These are phyloP conservation scores for Beauveria brongniartii DNA, from an alignment of 2,329 filamentous ascomycete genomes.

Conservation along the genomic window DNA sequence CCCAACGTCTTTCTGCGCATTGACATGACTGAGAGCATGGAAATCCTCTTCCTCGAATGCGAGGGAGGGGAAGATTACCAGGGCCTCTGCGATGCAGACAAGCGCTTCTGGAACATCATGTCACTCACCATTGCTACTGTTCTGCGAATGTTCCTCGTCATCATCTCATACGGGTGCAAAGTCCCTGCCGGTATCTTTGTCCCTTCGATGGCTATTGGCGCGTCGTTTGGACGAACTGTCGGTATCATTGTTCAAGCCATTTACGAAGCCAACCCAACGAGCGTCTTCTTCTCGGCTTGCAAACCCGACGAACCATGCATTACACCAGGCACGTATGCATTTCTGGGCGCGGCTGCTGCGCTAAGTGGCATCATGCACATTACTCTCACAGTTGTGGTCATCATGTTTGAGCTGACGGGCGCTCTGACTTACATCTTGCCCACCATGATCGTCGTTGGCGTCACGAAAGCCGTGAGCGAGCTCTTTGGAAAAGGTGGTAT, in stretches of 20 bases:
- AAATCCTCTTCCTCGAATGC: constrained; percentile 91
- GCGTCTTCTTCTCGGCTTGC: constrained; percentile 81
- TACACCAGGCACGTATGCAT: constrained; percentile 93
- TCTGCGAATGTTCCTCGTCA: constrained; percentile 74
- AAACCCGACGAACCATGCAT: constrained; percentile 91
- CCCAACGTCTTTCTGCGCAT: constrained; percentile 92
- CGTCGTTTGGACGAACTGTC: constrained; percentile 87
- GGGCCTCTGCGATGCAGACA: constrained; percentile 72
- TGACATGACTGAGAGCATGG: constrained; percentile 99
- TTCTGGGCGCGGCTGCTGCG: constrained; percentile 84
- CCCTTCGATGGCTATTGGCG: constrained; percentile 94
- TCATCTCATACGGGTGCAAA: constrained; percentile 96
- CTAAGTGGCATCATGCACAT: constrained; percentile 98
- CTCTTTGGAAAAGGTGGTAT: constrained; percentile 94
- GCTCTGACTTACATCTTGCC: constrained; percentile 93
- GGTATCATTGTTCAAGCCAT: constrained; percentile 89
- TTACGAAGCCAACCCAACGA: constrained; percentile 74
- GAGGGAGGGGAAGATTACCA: constrained; percentile 83
- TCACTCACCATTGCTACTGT: constrained; percentile 74
- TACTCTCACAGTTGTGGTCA: constrained; percentile 92
- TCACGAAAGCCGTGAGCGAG: constrained; percentile 88
- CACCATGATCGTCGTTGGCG: constrained; percentile 97
- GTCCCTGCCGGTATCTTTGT: constrained; percentile 97
- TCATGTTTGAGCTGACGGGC: constrained; percentile 99
- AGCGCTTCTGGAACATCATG: constrained; percentile 69